Conservation (phyloP, 345 rosid species). For the Cardamine occulta region DNA sequence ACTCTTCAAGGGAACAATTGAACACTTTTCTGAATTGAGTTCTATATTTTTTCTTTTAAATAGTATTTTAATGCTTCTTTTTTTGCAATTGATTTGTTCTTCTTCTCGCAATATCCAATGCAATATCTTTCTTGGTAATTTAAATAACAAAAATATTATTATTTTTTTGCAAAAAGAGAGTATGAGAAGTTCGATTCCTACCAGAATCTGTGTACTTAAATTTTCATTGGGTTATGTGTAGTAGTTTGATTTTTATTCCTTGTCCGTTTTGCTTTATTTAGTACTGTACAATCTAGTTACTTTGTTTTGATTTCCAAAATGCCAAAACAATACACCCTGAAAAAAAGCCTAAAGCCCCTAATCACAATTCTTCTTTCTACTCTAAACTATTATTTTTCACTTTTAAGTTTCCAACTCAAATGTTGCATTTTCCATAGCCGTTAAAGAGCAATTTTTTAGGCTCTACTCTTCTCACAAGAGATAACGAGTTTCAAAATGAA, state of each 20-base stretch:
- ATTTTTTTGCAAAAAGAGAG: constrained; percentile 14
- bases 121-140: constrained; percentile 37
- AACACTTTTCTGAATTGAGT: constrained; percentile 2
- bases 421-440: constrained; percentile 16
- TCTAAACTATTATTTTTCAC: neutral
- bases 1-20: constrained; percentile 14
- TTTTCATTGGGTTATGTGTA: constrained; percentile 33
- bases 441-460: neutral
- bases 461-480: neutral
- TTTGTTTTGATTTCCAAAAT: constrained; percentile 22
- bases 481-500: constrained; percentile 17
- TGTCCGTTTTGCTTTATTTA: constrained; percentile 31
- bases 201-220: constrained; percentile 34
- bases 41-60: neutral
- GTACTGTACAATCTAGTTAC: constrained; percentile 11
- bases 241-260: constrained; percentile 24
- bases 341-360: constrained; percentile 3
- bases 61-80: neutral
- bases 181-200: constrained; percentile 29
- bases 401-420: neutral
- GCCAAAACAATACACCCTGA: neutral
- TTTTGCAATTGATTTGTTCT: neutral
- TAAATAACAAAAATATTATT: neutral
- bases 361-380: neutral
- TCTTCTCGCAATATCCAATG: constrained; percentile 32